Evolutionary conservation across 176 grass and related monocot species (phyloP), one percentile per base, ranked within the genome.

Genomic region (Oryza glumipatula): DNA sequence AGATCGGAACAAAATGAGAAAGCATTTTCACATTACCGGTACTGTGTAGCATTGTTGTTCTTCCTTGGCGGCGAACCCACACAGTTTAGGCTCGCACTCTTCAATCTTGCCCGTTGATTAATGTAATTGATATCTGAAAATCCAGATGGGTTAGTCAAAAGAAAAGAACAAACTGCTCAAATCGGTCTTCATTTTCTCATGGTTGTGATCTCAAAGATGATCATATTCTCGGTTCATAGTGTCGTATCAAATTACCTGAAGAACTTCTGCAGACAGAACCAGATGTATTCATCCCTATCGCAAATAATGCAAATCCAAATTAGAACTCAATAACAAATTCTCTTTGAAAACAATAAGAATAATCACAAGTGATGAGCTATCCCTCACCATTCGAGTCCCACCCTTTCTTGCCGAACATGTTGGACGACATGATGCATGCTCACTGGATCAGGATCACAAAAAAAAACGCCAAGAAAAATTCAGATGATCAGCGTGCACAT

Each of bases 341-440:
- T 21, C 6, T 0, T 14, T 30, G 41, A 67, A 66, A 73, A 28
- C 41, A 65, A 0, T 65, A 32, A 32, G 30, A 32, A 10, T 38
- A 26, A 45, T 7, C 2, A n/a, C 48, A 7, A 4, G 19, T 47
- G 7, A 14, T 52, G 17, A 56, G 32, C 66, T 67, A 36, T 69
- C 90, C 85, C 35, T 82, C 65, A 49, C 51, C 82, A 19, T 84
- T 76, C 74, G 67, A 72, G 36, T 81, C 78, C 83, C 74, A 94
- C n/a, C 90, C 93, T 78, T 94, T 95, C 82, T 88, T 88, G 66
- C 80, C 54, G 24, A 92, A 92, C 36, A 88, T 86, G 74, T 87
- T 92, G 54, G 93, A 85, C 88, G 93, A 84, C 88, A 95, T 88
- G 24, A 63, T 81, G 38, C 80, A 61, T 61, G 44, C 91, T 92